Evolutionary conservation across 2,329 filamentous ascomycete species (phyloP).

Genomic region (Monosporascus sp.): DNA sequence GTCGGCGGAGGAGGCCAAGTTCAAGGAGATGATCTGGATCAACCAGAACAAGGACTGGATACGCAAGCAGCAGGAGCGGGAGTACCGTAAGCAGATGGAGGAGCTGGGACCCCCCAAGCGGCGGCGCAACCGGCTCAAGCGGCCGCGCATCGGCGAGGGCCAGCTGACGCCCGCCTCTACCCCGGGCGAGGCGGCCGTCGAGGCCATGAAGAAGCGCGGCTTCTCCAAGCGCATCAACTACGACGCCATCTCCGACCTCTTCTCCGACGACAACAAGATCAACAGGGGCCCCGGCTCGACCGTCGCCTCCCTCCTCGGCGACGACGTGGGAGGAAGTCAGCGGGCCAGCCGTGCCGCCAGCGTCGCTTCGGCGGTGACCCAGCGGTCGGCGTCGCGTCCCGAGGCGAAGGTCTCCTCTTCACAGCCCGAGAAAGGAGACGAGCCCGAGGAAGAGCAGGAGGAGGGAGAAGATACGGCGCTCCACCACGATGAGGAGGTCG

Average conservation of each 20-base stretch:
- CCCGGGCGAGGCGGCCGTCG: constrained; percentile 63
- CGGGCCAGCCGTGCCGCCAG: constrained; percentile 29
- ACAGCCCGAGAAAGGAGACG: constrained; percentile 26
- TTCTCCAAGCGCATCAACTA: constrained; percentile 76
- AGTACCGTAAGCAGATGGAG: constrained; percentile 65
- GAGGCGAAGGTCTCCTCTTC: constrained; percentile 9
- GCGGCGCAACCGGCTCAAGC: constrained; percentile 42
- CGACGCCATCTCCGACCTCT: constrained; percentile 53
- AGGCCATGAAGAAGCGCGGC: constrained; percentile 60
- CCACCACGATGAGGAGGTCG: constrained; percentile 14
- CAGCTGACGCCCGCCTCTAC: constrained; percentile 61
- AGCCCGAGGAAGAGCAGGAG: constrained; percentile 29
- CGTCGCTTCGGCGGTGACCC: constrained; percentile 26
- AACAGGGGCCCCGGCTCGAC: constrained; percentile 40
- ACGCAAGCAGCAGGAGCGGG: constrained; percentile 77
- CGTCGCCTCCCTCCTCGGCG: constrained; percentile 37
- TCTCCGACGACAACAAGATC: constrained; percentile 36
- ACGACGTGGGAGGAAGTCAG: constrained; percentile 24
- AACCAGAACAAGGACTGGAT: constrained; percentile 94
- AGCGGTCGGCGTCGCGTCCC: constrained; percentile 1
- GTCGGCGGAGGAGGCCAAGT: constrained; percentile 63
- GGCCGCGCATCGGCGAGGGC: constrained; percentile 57
- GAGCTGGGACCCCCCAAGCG: constrained; percentile 46
- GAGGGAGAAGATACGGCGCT: constrained; percentile 27
- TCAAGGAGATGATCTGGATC: constrained; percentile 92